These are phyloP conservation scores for Mentha longifolia DNA, from an alignment of 257 asterid genomes.

Conservation along the genomic window DNA sequence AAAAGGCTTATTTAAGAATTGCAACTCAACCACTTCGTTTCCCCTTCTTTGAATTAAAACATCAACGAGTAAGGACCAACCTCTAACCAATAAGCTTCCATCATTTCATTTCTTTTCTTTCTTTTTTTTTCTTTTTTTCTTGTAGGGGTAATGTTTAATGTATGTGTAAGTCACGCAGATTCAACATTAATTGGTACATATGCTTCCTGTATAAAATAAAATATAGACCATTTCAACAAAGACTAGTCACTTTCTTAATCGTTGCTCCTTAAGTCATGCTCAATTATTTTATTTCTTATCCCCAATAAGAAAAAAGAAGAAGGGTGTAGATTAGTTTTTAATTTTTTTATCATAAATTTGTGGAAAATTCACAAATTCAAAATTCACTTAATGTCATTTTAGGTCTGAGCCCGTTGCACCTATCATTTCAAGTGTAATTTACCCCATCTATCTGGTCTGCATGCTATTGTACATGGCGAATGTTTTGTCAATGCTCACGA, in stretches of 20 bases:
- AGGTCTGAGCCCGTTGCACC: no score
- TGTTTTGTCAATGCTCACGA: no score
- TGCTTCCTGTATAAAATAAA: neutral
- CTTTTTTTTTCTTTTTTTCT: neutral
- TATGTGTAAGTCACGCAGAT: neutral
- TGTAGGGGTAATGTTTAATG: neutral
- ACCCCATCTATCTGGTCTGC: no score
- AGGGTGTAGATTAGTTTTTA: no score
- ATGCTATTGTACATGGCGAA: no score
- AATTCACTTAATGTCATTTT: no score
- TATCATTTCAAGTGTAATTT: no score
- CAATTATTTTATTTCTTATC: neutral
- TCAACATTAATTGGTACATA: neutral
- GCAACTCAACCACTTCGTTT: constrained; percentile 28
- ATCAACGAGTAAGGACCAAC: neutral
- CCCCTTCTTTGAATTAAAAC: neutral
- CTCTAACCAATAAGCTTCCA: neutral
- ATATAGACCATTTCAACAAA: no score
- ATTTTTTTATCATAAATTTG: no score
- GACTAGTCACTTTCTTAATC: neutral
- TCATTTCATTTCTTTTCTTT: neutral
- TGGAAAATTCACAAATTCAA: no score
- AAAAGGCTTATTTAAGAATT: constrained; percentile 16
- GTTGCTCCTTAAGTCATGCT: neutral
- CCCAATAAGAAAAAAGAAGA: no score